Base-by-base conservation (phyloP, 2,329 filamentous ascomycete genomes). In the Colletotrichum shisoi region DNA sequence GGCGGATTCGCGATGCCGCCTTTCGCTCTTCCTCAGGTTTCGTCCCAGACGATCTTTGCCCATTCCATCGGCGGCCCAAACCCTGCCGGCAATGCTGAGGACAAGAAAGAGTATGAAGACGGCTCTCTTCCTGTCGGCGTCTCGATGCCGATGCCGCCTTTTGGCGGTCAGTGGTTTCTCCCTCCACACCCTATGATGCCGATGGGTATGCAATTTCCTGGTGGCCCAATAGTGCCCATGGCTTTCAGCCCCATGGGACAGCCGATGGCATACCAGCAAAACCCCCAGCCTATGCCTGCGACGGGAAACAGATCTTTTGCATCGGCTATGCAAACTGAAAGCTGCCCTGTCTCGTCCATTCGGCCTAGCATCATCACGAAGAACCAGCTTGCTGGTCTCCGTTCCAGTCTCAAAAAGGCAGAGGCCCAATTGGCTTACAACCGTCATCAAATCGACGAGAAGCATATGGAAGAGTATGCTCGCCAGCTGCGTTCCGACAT, bases 361-460 rank as follows among this genome's bases (percentile, higher is more conserved):
- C 81, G 82, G 24, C 83, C 82, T 4, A 88, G 86, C 71, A 84
- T 86, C n/a, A 86, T 88, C 70, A 88, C 85, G 8, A 85, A 79
- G 72, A 85, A 84, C 70, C 86, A 88, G 70, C 81, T 88, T 57
- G 80, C 83, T 24, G 76, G 78, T 48, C 80, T 89, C 61, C 81
- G 80, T 46, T 71, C 73, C n/a, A 81, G 82, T n/a, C 78, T 89
- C 67, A 85, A 83, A 71, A 83, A 84, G 64, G 79, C 84, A 46
- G 83, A 88, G 69, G 83, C 86, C 67, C 86, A 89, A 70, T 75
- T 89, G 51, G 81, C 83, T 59, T 87, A 85, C 78, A 89, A 89
- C 72, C 84, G 82, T 70, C 85, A 89, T 69, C 86, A 89, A 70
- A 86, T 89, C 69, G 86, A 89, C 65, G 85, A 86, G 70, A 81